Evolutionary conservation across 2,329 filamentous ascomycete species (phyloP), one percentile per base, ranked within the genome.

Genomic region (Anisogramma anomala): DNA sequence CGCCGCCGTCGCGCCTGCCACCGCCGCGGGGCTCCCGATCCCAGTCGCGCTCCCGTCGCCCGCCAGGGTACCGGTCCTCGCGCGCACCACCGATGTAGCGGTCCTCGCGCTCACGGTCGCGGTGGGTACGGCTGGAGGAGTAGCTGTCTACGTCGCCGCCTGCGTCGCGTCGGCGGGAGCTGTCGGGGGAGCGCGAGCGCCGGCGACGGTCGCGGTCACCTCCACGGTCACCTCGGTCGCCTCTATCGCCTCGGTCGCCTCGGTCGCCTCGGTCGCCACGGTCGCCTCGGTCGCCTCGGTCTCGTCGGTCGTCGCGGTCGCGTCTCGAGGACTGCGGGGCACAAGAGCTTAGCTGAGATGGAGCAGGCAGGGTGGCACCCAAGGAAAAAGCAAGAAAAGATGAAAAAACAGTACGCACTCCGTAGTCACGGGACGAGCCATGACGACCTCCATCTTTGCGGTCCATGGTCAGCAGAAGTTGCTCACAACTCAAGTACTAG

Each of bases 71-170:
- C n/a, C n/a, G n/a, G n/a, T n/a, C n/a, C n/a, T n/a, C n/a, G n/a
- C n/a, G n/a, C n/a, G n/a, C n/a, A n/a, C n/a, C n/a, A n/a, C n/a
- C n/a, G 69, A 77, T 77, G 58, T 95, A 95, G 57, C 88, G 76
- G 53, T 95, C 89, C 63, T 96, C 89, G 48, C 89, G 83, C 66
- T 96, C 89, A 48, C 89, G 74, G 59, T 94, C 89, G 58, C 89
- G 78, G 61, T 94, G 93, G 65, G 82, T 88, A 52, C 89, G 82
- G 63, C 87, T 94, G 5, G 84, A 87, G 15, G 88, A 94, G 65
- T 96, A 96, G 42, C 84, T 79, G 62, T 95, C 87, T 33, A 54
- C 57, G 44, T 77, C 73, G 60, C 77, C 72, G 52, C 84, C 81
- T 41, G 74, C 76, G 38, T 91, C 82, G 52, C 82, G 82, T 52